phyloP scores from a whole-genome alignment of 2,329 filamentous ascomycete species.

The Verticillium nubilum region DNA sequence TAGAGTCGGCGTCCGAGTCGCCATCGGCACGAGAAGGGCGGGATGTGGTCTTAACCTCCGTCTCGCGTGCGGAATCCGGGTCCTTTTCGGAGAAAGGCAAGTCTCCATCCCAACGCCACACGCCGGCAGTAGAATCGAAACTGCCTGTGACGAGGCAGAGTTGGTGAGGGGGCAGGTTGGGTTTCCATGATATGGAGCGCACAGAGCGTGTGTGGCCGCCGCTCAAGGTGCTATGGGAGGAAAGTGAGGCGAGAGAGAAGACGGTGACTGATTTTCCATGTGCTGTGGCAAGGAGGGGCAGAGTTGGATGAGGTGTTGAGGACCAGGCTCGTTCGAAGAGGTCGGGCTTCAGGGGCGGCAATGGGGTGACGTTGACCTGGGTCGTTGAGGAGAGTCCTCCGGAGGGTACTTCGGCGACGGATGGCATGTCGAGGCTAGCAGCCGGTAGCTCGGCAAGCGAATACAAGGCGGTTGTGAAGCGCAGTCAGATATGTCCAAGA shows the following conservation, averaged over 20 bases:
- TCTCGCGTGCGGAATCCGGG: slow-evolving; percentile 39
- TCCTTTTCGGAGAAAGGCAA: slow-evolving; percentile 12
- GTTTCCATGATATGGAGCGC: slow-evolving; percentile 79
- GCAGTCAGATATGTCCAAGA: background rate
- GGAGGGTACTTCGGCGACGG: background rate
- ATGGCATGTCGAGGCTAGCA: background rate
- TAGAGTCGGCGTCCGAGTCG: background rate
- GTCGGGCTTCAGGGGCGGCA: slow-evolving; percentile 48
- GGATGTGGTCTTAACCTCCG: slow-evolving; percentile 27
- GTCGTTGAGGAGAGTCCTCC: background rate
- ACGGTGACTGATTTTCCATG: slow-evolving; percentile 84
- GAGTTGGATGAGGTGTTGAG: slow-evolving; percentile 76
- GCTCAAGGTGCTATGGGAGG: slow-evolving; percentile 70
- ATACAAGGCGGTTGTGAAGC: background rate
- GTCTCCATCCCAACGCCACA: slow-evolving; percentile 65
- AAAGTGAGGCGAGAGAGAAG: slow-evolving; percentile 79
- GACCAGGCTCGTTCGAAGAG: slow-evolving; percentile 76
- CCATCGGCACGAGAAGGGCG: background rate
- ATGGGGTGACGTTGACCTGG: slow-evolving; percentile 30
- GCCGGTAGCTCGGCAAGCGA: background rate
- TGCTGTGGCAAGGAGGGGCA: slow-evolving; percentile 83
- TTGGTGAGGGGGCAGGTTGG: slow-evolving; percentile 52
- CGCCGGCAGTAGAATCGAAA: slow-evolving; percentile 87
- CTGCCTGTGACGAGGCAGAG: slow-evolving; percentile 85
- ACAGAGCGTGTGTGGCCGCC: slow-evolving; percentile 90